Base-by-base conservation (phyloP, 441 rosid species). In the Adansonia madagascariensis region DNA sequence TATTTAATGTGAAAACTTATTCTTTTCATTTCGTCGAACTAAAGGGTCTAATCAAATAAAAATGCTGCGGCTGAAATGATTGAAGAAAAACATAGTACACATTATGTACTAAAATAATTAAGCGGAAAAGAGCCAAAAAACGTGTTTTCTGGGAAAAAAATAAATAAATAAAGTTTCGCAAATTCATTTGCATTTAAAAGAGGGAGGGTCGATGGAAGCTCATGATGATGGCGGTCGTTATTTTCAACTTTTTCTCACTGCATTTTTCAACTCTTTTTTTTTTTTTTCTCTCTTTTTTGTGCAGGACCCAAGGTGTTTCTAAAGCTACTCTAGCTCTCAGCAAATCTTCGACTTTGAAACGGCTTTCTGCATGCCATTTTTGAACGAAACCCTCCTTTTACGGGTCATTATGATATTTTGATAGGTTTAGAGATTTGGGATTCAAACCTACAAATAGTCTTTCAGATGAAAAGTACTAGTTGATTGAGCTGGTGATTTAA, bases 261-360 rank as follows among this genome's bases (percentile, higher is more conserved):
- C 59, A 53, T n/a, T n/a, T 53, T 53, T 8, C 6, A 53, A 27
- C 31, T 27, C 31, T 24, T 27, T 27, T 27, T 27, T 27, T 1
- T 27, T 27, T 27, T 27, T 15, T 5, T 39, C 6, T n/a, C 1
- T 53, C 22, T 53, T 20, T 53, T 53, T 53, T 5, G 9, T 53
- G 59, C 20, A 27, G 5, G 59, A 53, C 18, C 8, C n/a, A 53
- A 53, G 20, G 57, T 6, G 18, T n/a, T 14, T 53, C 8, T 53
- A 53, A 53, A 53, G 57, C 20, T 15, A 53, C 9, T 24, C 6
- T 4, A 39, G 31, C 50, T 50, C 17, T 24, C n/a, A 12, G 53
- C 15, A 49, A 68, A 49, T 52, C 74, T 12, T 66, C 50, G 59
- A 49, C 62, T 71, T 52, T 71, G 46, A 71, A 71, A 22, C 4